These are phyloP conservation scores for Helicostylum pulchrum DNA, from an alignment of 192 early-diverging fungal genomes.

Conservation along the genomic window DNA sequence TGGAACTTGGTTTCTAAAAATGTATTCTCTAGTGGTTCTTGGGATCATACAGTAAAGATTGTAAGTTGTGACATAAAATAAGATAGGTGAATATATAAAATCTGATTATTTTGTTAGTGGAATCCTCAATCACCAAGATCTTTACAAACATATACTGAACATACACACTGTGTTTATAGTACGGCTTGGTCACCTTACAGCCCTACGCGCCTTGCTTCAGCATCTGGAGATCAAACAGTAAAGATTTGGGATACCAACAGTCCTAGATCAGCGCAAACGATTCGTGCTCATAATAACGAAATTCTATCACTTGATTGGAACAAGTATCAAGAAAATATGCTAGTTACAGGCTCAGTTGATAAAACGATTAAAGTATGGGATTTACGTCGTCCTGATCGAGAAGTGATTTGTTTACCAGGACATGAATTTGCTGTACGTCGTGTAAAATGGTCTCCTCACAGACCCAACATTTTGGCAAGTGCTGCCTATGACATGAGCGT, in stretches of 20 bases:
- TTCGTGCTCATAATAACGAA: conserved; percentile 82
- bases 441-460: conserved; percentile 92
- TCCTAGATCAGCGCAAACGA: conserved; percentile 62
- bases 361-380: conserved; percentile 91
- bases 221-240: conserved; percentile 85
- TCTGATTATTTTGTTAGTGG: conserved; percentile 60
- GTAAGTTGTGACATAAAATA: conserved; percentile 42
- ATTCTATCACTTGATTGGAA: conserved; percentile 95
- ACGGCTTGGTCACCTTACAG: conserved; percentile 81
- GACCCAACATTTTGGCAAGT: conserved; percentile 74
- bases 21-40: conserved; percentile 86
- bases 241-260: conserved; percentile 89
- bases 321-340: conserved; percentile 80
- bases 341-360: conserved; percentile 92
- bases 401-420: conserved; percentile 70
- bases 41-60: conserved; percentile 93
- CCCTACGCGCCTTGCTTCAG: conserved; percentile 79
- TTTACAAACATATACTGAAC: conserved; percentile 83
- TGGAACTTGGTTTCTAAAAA: conserved; percentile 94
- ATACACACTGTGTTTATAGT: conserved; percentile 90
- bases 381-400: conserved; percentile 69
- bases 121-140: conserved; percentile 73
- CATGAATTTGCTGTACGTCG: conserved; percentile 93
- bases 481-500: conserved; percentile 96
- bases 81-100: not conserved